phyloP scores from a whole-genome alignment of 257 asterid genomes.

The Solanum clarkiae region DNA sequence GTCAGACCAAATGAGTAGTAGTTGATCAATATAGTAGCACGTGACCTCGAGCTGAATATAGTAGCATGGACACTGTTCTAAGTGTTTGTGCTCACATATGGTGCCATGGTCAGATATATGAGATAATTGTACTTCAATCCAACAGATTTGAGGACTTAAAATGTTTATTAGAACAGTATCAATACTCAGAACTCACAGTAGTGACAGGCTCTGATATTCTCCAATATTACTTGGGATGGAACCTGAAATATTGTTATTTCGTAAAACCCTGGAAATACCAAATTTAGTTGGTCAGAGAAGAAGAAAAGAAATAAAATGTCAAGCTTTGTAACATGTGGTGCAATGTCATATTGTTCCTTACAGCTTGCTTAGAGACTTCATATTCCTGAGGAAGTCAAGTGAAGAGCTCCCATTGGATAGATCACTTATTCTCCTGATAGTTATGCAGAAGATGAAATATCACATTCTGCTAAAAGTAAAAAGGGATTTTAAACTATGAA shows the following conservation, averaged over 20 bases:
- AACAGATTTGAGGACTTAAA: background rate
- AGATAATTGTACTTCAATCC: background rate
- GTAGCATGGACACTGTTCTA: background rate
- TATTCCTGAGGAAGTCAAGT: slow-evolving; percentile 40
- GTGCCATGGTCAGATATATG: background rate
- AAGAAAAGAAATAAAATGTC: background rate
- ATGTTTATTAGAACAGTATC: background rate
- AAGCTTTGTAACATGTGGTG: background rate
- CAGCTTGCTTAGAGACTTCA: slow-evolving; percentile 46
- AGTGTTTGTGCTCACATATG: background rate
- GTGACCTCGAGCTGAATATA: background rate
- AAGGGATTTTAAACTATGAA: background rate
- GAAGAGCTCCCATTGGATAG: slow-evolving; percentile 61
- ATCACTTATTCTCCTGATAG: slow-evolving; percentile 71
- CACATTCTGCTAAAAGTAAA: background rate
- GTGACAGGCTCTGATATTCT: slow-evolving; percentile 33
- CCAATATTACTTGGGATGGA: slow-evolving; percentile 48
- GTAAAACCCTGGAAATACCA: slow-evolving; percentile 38
- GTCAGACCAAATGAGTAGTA: background rate
- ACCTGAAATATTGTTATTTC: slow-evolving; percentile 73
- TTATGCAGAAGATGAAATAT: background rate
- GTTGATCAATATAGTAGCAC: background rate
- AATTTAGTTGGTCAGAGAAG: background rate
- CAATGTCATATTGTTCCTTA: slow-evolving; percentile 20
- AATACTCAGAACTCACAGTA: slow-evolving; percentile 34